Evolutionary conservation across 2,329 filamentous ascomycete species (phyloP).

Genomic region (Fusarium mexicanum): DNA sequence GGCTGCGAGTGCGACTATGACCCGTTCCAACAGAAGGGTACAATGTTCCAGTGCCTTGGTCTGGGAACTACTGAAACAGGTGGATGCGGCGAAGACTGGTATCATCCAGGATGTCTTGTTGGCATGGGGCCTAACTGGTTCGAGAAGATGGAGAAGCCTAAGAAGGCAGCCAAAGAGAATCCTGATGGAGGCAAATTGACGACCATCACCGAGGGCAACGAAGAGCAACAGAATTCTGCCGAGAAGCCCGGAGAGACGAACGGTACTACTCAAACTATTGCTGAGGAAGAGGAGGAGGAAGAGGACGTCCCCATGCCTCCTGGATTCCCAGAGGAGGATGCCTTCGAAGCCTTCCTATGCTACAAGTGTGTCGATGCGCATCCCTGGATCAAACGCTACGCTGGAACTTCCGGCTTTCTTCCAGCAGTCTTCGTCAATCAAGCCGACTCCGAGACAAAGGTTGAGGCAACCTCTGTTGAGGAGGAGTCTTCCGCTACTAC

Average conservation of each 20-base stretch:
- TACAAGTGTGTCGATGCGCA: conserved; percentile 91
- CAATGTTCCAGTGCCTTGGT: conserved; percentile 97
- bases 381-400: conserved; percentile 93
- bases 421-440: conserved; percentile 68
- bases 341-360: conserved; percentile 90
- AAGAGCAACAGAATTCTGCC: conserved; percentile 43
- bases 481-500: conserved; percentile 7
- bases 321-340: conserved; percentile 88
- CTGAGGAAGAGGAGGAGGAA: conserved; percentile 56
- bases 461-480: not conserved
- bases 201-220: conserved; percentile 61
- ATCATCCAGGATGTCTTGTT: conserved; percentile 91
- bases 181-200: conserved; percentile 48
- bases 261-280: conserved; percentile 31
- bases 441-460: not conserved
- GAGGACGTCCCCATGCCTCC: conserved; percentile 77
- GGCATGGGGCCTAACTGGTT: conserved; percentile 80
- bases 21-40: conserved; percentile 87
- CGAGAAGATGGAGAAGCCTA: conserved; percentile 59
- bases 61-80: conserved; percentile 82
- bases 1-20: conserved; percentile 90
- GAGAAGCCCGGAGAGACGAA: conserved; percentile 31
- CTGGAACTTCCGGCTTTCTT: conserved; percentile 81
- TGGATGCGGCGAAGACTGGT: conserved; percentile 97
- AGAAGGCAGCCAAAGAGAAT: conserved; percentile 37